phyloP scores from a whole-genome alignment of 2,329 filamentous ascomycete genomes.

The Colletotrichum paranaense region DNA sequence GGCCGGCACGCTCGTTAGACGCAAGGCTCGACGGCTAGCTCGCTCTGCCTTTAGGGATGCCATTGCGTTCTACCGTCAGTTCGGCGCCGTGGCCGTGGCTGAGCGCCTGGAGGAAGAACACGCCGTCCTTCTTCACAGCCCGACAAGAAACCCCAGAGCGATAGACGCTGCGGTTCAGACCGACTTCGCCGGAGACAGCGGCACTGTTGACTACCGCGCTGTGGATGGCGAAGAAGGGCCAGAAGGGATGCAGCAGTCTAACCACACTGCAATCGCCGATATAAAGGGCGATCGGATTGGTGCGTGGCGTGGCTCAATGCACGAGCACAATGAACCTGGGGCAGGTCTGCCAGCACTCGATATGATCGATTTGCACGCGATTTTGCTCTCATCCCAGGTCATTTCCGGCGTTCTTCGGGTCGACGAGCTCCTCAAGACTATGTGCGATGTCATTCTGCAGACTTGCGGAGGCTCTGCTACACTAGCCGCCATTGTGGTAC shows the following conservation, averaged over 20 bases:
- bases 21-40: conserved; percentile 74
- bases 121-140: conserved; percentile 73
- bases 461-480: conserved; percentile 79
- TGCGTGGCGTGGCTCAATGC: conserved; percentile 72
- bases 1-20: conserved; percentile 76
- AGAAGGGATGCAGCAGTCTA: conserved; percentile 54
- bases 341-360: conserved; percentile 79
- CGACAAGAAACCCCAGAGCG: conserved; percentile 67
- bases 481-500: conserved; percentile 78
- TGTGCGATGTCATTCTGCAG: conserved; percentile 84
- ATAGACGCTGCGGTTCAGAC: conserved; percentile 77
- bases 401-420: conserved; percentile 83
- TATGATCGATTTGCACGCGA: conserved; percentile 85
- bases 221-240: conserved; percentile 55
- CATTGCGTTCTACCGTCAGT: conserved; percentile 73
- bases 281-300: conserved; percentile 69
- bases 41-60: conserved; percentile 76
- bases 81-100: conserved; percentile 77
- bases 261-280: conserved; percentile 58
- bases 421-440: conserved; percentile 80
- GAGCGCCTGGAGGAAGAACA: conserved; percentile 76
- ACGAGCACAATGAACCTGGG: conserved; percentile 64
- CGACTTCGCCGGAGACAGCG: conserved; percentile 71
- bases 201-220: conserved; percentile 62
- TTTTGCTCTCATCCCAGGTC: conserved; percentile 82